phyloP scores from a whole-genome alignment of 2,329 filamentous ascomycete genomes.

The Blastomyces gilchristii region DNA sequence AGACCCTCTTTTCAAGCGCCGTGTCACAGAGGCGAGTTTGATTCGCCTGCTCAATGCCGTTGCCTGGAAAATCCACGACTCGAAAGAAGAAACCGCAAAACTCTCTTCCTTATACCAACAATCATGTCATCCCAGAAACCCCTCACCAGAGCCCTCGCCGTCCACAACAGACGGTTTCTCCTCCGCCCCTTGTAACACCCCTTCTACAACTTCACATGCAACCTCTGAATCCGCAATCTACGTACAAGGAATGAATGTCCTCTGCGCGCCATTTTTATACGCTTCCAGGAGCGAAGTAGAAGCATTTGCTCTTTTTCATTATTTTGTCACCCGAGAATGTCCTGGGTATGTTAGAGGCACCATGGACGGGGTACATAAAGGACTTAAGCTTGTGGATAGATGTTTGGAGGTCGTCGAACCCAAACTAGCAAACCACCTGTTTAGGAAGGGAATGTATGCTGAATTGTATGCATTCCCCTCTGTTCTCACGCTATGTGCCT shows the following conservation, averaged over 20 bases:
- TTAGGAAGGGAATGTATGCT: slow-evolving; percentile 76
- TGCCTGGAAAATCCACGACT: slow-evolving; percentile 85
- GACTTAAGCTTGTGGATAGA: slow-evolving; percentile 81
- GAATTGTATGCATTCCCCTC: slow-evolving; percentile 96
- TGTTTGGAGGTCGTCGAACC: slow-evolving; percentile 85
- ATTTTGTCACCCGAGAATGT: slow-evolving; percentile 75
- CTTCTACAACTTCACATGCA: slow-evolving; percentile 43
- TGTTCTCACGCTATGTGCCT: slow-evolving; percentile 87
- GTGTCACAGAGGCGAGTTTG: slow-evolving; percentile 88
- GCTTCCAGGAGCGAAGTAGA: slow-evolving; percentile 89
- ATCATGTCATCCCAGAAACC: slow-evolving; percentile 12
- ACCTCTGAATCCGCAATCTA: slow-evolving; percentile 68
- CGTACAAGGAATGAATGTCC: slow-evolving; percentile 97
- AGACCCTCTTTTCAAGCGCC: slow-evolving; percentile 89
- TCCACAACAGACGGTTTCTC: slow-evolving; percentile 47
- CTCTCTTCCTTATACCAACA: slow-evolving; percentile 28
- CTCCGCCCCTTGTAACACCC: slow-evolving; percentile 15
- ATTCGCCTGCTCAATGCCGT: slow-evolving; percentile 91
- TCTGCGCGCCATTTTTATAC: slow-evolving; percentile 91
- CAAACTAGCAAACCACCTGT: slow-evolving; percentile 73
- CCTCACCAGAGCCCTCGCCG: slow-evolving; percentile 45
- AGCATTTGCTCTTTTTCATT: slow-evolving; percentile 83
- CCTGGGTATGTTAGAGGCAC: slow-evolving; percentile 90
- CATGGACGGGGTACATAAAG: slow-evolving; percentile 94
- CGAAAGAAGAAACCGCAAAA: slow-evolving; percentile 36